Percentiles rank a stretch among this genome's conserved stretches.
Conservation (phyloP, 371 early-diverging fungal species). For the Synchytrium microbalum region DNA sequence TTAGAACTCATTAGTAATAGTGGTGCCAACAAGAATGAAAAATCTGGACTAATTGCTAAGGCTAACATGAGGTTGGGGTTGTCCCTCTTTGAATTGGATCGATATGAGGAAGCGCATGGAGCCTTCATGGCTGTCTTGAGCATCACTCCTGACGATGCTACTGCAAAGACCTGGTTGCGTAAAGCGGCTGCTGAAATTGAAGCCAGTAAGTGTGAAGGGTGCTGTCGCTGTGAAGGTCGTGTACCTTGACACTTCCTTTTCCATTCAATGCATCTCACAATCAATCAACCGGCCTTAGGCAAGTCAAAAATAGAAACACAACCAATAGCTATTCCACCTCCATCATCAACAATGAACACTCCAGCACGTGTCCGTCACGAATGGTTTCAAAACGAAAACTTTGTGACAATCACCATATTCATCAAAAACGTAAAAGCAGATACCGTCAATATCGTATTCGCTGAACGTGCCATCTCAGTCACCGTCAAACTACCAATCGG, state of each 20-base stretch:
- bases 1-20: conserved; percentile 42
- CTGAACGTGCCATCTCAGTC: conserved; percentile 58
- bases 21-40: conserved; percentile 30
- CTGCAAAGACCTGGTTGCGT: conserved; percentile 5
- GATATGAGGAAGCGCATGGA: conserved; percentile 43
- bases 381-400: conserved; percentile 92
- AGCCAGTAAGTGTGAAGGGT: neutral
- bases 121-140: conserved; percentile 44
- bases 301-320: neutral
- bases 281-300: neutral
- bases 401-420: conserved; percentile 79
- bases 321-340: neutral
- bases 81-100: conserved; percentile 43
- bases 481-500: conserved; percentile 65
- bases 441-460: conserved; percentile 58
- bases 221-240: neutral
- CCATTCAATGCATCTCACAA: neutral
- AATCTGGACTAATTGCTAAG: conserved; percentile 53
- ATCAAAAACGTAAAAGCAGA: conserved; percentile 71
- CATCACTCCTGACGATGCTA: conserved; percentile 44
- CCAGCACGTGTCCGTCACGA: conserved; percentile 66
- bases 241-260: neutral
- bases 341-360: conserved; percentile 16
- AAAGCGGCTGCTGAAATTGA: neutral
- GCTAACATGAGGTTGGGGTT: conserved; percentile 58